phyloP scores from a whole-genome alignment of 805 yeast species.

The Kluyveromyces wickerhamii region DNA sequence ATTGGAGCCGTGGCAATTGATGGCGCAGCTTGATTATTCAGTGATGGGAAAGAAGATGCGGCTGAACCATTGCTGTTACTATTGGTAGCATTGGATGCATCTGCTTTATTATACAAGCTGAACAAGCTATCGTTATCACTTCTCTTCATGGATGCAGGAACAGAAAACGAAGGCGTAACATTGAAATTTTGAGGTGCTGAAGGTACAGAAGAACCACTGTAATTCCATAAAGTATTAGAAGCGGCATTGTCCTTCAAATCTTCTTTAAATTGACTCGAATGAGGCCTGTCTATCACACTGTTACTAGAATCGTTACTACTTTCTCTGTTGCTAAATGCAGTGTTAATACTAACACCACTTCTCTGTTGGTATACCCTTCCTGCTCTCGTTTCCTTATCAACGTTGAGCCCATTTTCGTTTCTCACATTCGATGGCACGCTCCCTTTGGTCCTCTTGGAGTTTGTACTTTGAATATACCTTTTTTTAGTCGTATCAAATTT shows the following conservation, averaged over 20 bases:
- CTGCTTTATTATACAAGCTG: constrained; percentile 1
- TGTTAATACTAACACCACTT: background rate
- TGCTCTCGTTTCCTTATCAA: background rate
- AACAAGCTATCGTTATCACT: constrained; percentile 2
- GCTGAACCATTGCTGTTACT: constrained; percentile 5
- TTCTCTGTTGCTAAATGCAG: constrained; percentile 2
- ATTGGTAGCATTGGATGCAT: background rate
- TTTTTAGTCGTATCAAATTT: constrained; percentile 6
- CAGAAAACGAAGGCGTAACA: constrained; percentile 15
- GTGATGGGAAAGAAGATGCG: constrained; percentile 7
- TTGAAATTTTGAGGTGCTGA: constrained; percentile 22
- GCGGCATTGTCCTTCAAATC: background rate
- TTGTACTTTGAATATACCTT: background rate
- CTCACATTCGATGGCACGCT: background rate
- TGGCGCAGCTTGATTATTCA: background rate
- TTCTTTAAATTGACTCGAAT: background rate
- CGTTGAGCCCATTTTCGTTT: background rate
- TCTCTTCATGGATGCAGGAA: constrained; percentile 6
- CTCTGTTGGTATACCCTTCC: constrained; percentile 3
- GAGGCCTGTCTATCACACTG: background rate
- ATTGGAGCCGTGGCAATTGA: constrained; percentile 1
- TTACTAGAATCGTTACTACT: background rate
- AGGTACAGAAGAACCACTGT: constrained; percentile 30
- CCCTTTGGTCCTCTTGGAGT: constrained; percentile 1
- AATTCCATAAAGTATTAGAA: constrained; percentile 14